phyloP scores from a whole-genome alignment of 2,329 filamentous ascomycete species.

The Alternaria ethzedia region DNA sequence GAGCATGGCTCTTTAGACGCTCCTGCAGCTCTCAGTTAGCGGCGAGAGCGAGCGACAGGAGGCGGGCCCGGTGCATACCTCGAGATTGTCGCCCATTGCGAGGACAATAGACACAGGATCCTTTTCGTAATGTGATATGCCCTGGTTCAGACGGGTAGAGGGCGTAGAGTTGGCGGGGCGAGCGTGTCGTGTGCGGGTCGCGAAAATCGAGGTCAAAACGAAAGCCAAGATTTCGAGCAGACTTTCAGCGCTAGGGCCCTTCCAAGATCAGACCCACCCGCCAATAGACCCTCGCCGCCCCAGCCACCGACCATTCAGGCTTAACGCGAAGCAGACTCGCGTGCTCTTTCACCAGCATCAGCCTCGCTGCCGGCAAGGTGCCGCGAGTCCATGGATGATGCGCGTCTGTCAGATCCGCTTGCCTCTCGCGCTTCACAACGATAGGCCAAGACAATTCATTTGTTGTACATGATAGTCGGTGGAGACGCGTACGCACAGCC shows the following conservation, averaged over 20 bases:
- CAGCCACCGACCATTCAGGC: neutral
- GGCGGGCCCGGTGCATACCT: conserved; percentile 41
- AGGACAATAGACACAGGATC: neutral
- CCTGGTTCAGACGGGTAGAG: neutral
- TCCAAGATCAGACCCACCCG: conserved; percentile 1
- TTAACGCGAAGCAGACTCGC: conserved; percentile 8
- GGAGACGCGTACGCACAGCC: conserved; percentile 39
- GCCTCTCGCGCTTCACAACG: conserved; percentile 15
- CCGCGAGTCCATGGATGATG: conserved; percentile 9
- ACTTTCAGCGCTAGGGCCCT: conserved; percentile 26
- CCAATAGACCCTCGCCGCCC: conserved; percentile 15
- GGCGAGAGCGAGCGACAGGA: conserved; percentile 29
- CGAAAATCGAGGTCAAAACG: conserved; percentile 29
- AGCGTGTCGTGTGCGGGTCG: conserved; percentile 37
- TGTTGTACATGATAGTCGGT: conserved; percentile 20
- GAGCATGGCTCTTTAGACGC: conserved; percentile 63
- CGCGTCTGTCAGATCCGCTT: conserved; percentile 22
- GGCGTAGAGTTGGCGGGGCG: conserved; percentile 17
- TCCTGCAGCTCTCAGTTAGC: conserved; percentile 52
- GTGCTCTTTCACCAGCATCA: conserved; percentile 22
- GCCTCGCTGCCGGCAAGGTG: conserved; percentile 16
- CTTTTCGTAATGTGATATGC: neutral
- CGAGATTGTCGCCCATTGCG: conserved; percentile 51
- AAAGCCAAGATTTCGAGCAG: conserved; percentile 29
- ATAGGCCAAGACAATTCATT: conserved; percentile 17